Base-by-base conservation (phyloP, 2,329 filamentous ascomycete genomes). In the Alternaria sp. region DNA sequence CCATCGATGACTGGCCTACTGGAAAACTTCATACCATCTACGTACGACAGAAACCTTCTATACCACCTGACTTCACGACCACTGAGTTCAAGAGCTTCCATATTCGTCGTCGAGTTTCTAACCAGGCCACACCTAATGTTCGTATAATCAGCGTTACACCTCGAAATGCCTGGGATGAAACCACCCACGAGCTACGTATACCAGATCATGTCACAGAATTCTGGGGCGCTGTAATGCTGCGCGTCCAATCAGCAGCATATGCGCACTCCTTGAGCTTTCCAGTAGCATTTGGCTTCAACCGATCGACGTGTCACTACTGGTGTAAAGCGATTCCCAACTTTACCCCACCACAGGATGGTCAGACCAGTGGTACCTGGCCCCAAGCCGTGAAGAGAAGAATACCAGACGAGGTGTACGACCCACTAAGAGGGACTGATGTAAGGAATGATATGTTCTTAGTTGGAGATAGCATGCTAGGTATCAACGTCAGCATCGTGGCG, bases 1-100 rank as follows among this genome's bases (percentile, higher is more conserved):
- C 86, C 83, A 0, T 77, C 87, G 1, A 72, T 80, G 3, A 72
- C 41, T 73, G 69, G 69, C 71, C 71, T 9, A 71, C 62, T 4
- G 69, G 69, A 1, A 59, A 67, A n/a, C 61, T 68, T 3, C 64
- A 64, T 12, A 69, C 65, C 4, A 66, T 73, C 2, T 73, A 71
- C 30, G 59, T 73, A 1, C 64, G 69, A 2, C 69, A 73, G 30
- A 71, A 62, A 30, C 65, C 65, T 8, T 64, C 48, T 1, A 67
- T 73, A 38, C 71, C 68, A n/a, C 57, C 58, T 9, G 62, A 64
- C 24, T 73, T 70, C 52, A 67, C 63, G 4, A 65, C 66, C 1
- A 43, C 63, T 5, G 68, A 72, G 7, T 67, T 73, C 39, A 51
- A 49, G 12, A 63, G 57, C 52, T 71, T 73, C 20, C 60, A 65